Evolutionary conservation across 306 rosid genomes (phyloP).

Genomic region (Castanea mollissima): DNA sequence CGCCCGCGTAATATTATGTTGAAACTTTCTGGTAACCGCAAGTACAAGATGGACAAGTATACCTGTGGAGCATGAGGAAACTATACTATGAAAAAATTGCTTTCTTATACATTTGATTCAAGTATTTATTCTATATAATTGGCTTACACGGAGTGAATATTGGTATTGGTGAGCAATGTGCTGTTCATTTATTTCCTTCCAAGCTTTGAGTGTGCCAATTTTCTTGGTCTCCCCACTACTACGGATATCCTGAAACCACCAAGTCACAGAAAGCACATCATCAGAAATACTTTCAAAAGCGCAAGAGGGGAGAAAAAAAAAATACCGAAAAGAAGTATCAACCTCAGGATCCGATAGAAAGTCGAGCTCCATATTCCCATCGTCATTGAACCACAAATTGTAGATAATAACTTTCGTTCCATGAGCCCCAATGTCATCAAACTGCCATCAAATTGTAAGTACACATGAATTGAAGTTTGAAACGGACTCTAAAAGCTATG

Average conservation of each 20-base stretch:
- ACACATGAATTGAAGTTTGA: not conserved
- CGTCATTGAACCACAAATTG: conserved; percentile 80
- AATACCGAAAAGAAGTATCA: conserved; percentile 8
- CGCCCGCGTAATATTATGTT: conserved; percentile 69
- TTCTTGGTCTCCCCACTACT: conserved; percentile 58
- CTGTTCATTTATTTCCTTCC: conserved; percentile 51
- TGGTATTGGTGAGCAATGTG: conserved; percentile 72
- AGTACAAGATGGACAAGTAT: conserved; percentile 87
- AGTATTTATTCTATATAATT: conserved; percentile 8
- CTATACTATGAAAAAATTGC: conserved; percentile 21
- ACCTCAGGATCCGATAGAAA: conserved; percentile 73
- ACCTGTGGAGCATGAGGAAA: conserved; percentile 49
- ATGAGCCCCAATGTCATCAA: conserved; percentile 72
- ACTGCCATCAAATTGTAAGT: conserved; percentile 46
- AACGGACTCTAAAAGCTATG: conserved; percentile 6
- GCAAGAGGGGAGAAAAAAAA: not conserved
- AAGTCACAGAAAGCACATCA: conserved; percentile 18
- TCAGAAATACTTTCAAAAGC: conserved; percentile 14
- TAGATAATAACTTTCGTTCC: conserved; percentile 90
- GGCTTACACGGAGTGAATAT: conserved; percentile 79
- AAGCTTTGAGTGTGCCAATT: conserved; percentile 19
- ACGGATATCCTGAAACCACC: conserved; percentile 70
- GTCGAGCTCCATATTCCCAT: conserved; percentile 68
- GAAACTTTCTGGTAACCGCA: conserved; percentile 60
- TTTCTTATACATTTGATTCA: conserved; percentile 4